Conservation (phyloP, 1,284 basidiomycete genomes). For the Spongispora temasekensis region DNA sequence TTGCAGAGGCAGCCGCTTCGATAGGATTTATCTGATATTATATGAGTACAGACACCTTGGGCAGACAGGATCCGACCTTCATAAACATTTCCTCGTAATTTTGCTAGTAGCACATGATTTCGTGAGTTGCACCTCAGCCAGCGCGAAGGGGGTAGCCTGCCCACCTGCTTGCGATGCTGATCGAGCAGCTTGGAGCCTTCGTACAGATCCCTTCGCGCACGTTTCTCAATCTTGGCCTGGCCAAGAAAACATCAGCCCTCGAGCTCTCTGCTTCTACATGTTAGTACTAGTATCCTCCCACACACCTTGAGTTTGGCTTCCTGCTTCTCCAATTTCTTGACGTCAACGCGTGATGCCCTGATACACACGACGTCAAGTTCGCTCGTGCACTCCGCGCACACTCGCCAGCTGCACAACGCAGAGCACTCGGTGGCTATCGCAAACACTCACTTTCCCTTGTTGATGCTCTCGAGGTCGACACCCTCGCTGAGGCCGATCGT, state of each 20-base stretch:
- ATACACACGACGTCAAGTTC: conserved; percentile 5
- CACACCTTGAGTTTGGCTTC: conserved; percentile 91
- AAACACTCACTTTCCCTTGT: conserved; percentile 85
- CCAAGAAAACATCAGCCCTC: background rate
- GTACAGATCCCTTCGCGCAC: conserved; percentile 85
- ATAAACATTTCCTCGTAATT: conserved; percentile 99
- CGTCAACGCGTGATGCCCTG: conserved; percentile 81
- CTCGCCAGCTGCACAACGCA: no score
- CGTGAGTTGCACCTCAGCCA: conserved; percentile 6
- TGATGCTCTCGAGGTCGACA: conserved; percentile 92
- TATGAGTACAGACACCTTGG: background rate
- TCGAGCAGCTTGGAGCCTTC: conserved; percentile 96
- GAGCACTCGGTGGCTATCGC: conserved; percentile 9
- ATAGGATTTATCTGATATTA: conserved; percentile 84
- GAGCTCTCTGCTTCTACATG: background rate
- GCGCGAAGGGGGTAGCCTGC: conserved; percentile 15
- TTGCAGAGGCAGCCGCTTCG: conserved; percentile 75
- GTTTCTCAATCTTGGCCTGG: conserved; percentile 95
- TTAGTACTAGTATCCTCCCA: background rate
- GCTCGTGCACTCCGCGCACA: conserved; percentile 6
- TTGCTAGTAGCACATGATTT: conserved; percentile 58
- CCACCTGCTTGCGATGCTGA: conserved; percentile 85
- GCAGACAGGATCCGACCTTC: conserved; percentile 53
- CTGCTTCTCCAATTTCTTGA: conserved; percentile 98
- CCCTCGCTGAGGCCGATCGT: conserved; percentile 85